Percentiles rank a stretch among this genome's conserved stretches.
Evolutionary conservation across 2,329 filamentous ascomycete genomes (phyloP).

Genomic region (Sarocladium oryzae): DNA sequence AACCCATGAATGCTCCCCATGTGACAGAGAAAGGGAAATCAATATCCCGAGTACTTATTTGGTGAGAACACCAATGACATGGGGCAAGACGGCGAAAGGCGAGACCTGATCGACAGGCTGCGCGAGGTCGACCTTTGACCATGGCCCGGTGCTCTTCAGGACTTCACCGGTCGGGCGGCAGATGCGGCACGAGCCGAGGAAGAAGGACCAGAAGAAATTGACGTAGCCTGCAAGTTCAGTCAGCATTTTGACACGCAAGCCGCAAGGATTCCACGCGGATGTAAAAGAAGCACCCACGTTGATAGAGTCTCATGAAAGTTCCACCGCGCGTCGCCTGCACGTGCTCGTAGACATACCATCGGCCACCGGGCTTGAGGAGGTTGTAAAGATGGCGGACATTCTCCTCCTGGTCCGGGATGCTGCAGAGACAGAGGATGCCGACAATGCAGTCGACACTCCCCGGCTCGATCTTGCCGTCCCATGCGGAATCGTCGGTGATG

Average conservation of each 20-base stretch:
- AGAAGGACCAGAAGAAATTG: conserved; percentile 45
- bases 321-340: conserved; percentile 36
- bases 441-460: conserved; percentile 54
- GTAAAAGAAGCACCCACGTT: conserved; percentile 34
- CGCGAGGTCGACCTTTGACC: conserved; percentile 42
- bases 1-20: no score
- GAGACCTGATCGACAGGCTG: conserved; percentile 34
- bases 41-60: conserved; percentile 30
- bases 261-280: not conserved
- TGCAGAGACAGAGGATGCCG: conserved; percentile 55
- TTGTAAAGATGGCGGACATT: conserved; percentile 50
- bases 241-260: not conserved
- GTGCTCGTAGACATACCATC: conserved; percentile 60
- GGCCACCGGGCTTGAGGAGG: conserved; percentile 53
- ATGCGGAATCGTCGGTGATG: conserved; percentile 34
- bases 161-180: conserved; percentile 40
- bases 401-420: conserved; percentile 52
- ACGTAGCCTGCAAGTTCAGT: conserved; percentile 32
- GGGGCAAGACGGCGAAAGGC: conserved; percentile 35
- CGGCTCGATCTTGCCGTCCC: conserved; percentile 39
- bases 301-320: conserved; percentile 38
- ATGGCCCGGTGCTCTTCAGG: conserved; percentile 42
- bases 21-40: no score
- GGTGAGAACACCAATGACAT: conserved; percentile 44
- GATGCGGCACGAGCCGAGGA: conserved; percentile 46